Conservation (phyloP, 441 rosid species). For the Mallotus japonicus region DNA sequence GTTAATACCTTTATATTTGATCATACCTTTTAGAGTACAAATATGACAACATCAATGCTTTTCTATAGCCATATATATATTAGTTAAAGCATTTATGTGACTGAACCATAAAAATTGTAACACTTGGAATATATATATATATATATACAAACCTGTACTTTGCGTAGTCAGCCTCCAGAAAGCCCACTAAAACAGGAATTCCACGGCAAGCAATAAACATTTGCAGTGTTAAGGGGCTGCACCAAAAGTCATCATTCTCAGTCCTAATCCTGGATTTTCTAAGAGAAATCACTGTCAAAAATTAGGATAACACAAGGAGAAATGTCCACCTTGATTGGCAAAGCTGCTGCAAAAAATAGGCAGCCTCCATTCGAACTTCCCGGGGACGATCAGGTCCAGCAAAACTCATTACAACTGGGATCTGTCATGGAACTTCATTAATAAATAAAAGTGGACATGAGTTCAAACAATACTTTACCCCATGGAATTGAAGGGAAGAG, state of each 20-base stretch:
- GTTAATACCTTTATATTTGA: neutral
- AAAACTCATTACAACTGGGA: constrained; percentile 77
- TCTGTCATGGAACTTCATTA: constrained; percentile 36
- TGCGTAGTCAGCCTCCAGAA: constrained; percentile 96
- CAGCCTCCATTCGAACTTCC: constrained; percentile 95
- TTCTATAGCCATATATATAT: too few species aligned
- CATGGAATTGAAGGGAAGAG: neutral
- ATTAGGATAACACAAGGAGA: constrained; percentile 19
- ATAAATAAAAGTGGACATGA: neutral
- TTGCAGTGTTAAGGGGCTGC: constrained; percentile 92
- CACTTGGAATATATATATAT: too few species aligned
- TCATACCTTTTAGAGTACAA: neutral
- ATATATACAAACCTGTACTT: constrained; percentile 88
- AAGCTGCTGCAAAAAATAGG: constrained; percentile 90
- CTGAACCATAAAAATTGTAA: too few species aligned
- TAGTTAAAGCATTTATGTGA: too few species aligned
- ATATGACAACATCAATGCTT: too few species aligned
- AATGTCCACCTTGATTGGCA: constrained; percentile 85
- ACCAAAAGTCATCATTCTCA: constrained; percentile 30
- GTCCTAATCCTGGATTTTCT: constrained; percentile 22
- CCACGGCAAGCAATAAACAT: constrained; percentile 98
- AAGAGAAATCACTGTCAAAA: constrained; percentile 10
- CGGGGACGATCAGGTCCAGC: constrained; percentile 78
- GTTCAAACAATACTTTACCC: neutral
- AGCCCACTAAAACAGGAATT: constrained; percentile 91